Conservation (phyloP, 2,329 filamentous ascomycete species). For the Zymoseptoria ardabiliae region DNA sequence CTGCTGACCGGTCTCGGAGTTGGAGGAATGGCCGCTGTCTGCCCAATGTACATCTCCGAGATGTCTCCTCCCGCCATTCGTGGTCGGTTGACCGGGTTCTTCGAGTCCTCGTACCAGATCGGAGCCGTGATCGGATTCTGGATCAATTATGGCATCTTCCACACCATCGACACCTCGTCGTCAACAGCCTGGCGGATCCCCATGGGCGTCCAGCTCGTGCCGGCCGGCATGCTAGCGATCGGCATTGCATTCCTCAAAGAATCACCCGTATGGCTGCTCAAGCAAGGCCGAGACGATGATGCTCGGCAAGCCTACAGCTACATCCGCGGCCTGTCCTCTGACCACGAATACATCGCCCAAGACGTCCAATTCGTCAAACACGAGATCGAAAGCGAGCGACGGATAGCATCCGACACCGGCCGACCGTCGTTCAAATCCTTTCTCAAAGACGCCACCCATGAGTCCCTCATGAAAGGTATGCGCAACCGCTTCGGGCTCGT, state of each 20-base stretch:
- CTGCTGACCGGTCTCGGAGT: constrained; percentile 29
- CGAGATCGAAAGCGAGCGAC: constrained; percentile 28
- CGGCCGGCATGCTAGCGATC: constrained; percentile 26
- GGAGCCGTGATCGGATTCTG: constrained; percentile 32
- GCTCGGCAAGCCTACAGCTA: constrained; percentile 16
- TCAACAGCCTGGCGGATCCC: constrained; percentile 24
- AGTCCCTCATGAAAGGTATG: constrained; percentile 31
- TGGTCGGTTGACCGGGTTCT: constrained; percentile 29
- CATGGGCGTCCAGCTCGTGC: constrained; percentile 29
- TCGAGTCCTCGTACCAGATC: constrained; percentile 29
- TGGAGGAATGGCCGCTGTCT: constrained; percentile 27
- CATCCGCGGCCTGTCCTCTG: constrained; percentile 14
- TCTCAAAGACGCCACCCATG: constrained; percentile 27
- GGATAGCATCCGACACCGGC: constrained; percentile 21
- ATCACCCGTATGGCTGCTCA: constrained; percentile 27
- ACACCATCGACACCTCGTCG: constrained; percentile 20
- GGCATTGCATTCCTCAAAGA: constrained; percentile 27
- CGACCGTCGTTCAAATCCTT: constrained; percentile 25
- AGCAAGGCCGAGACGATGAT: constrained; percentile 16
- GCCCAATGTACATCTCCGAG: constrained; percentile 32
- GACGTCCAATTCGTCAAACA: constrained; percentile 29
- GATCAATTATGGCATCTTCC: constrained; percentile 31
- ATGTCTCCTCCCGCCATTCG: constrained; percentile 29
- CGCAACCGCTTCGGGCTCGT: constrained; percentile 35
- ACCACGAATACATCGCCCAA: constrained; percentile 22